Base-by-base conservation (phyloP, 805 yeast species). In the Candida ponderosae region DNA sequence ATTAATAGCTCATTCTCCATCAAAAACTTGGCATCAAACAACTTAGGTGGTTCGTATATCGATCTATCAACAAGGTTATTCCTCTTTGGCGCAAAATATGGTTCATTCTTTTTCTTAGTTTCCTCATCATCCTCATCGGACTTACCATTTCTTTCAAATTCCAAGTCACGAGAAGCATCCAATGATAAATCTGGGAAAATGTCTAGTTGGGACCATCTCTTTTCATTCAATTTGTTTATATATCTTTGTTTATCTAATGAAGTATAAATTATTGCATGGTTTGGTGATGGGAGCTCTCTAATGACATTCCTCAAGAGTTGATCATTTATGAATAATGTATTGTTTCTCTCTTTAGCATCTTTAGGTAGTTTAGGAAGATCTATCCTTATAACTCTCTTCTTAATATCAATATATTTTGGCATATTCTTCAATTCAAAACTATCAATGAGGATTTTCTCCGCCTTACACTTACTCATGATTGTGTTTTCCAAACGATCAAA, bases 271-370 rank as follows among this genome's bases (percentile, higher is more conserved):
- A 88, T 59, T 2, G 87, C 65, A 38, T 70, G 71, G 41, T 74
- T 72, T 0, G 96, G 95, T 0, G 89, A 68, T 1, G 96, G 96
- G 11, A 83, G 56, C 38, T 74, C 76, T 28, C 83, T 70, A n/a
- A 83, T 43, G 4, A 83, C 66, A 16, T 66, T 65, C 36, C 81
- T 64, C 10, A 85, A 41, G 14, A 62, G 42, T 2, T 42, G 39
- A 42, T 68, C 79, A 34, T 69, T 62, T 21, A 59, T 51, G 13
- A 54, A 46, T 24, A 76, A 51, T 1, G 60, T 61, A 16, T 46
- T 45, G 1, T 41, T 41, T 35, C 74, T 52, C 13, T 36, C 45
- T 4, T 53, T 53, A 7, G 62, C 57, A 18, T 52, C 54, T 28
- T 42, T 48, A 0, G 73, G 68, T 19, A 84, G 60, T n/a, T 61